Conservation (phyloP, 225 moss, liverwort and hornwort species). For the Lunularia cruciata region DNA sequence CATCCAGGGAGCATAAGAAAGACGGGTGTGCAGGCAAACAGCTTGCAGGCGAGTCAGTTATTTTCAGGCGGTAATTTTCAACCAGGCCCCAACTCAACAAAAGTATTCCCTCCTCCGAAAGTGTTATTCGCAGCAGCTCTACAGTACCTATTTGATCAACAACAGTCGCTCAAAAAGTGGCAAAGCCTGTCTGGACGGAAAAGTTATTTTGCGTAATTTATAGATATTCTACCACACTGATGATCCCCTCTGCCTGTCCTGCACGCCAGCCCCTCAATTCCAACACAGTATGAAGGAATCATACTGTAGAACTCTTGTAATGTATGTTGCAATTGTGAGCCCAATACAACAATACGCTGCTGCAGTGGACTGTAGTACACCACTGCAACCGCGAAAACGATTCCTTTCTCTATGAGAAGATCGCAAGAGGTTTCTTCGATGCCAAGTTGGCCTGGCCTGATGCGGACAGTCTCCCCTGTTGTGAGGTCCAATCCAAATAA, state of each 20-base stretch:
- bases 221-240: background rate
- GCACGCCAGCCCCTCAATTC: background rate
- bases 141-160: background rate
- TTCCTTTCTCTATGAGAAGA: too few relatives aligned
- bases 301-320: too few relatives aligned
- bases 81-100: too few relatives aligned
- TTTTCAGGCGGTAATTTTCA: too few relatives aligned
- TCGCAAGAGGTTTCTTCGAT: too few relatives aligned
- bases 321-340: background rate
- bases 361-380: too few relatives aligned
- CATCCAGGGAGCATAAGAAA: background rate
- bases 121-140: background rate
- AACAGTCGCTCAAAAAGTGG: background rate
- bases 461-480: too few relatives aligned
- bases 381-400: too few relatives aligned
- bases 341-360: background rate
- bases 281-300: too few relatives aligned
- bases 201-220: background rate
- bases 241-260: background rate
- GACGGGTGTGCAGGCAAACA: background rate
- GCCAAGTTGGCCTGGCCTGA: too few relatives aligned
- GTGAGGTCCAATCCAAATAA: too few relatives aligned
- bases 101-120: too few relatives aligned
- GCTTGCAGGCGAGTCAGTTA: background rate
- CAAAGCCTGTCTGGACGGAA: background rate